Evolutionary conservation across 768 basidiomycete species (phyloP).

Genomic region (Termitomyces sp.): DNA sequence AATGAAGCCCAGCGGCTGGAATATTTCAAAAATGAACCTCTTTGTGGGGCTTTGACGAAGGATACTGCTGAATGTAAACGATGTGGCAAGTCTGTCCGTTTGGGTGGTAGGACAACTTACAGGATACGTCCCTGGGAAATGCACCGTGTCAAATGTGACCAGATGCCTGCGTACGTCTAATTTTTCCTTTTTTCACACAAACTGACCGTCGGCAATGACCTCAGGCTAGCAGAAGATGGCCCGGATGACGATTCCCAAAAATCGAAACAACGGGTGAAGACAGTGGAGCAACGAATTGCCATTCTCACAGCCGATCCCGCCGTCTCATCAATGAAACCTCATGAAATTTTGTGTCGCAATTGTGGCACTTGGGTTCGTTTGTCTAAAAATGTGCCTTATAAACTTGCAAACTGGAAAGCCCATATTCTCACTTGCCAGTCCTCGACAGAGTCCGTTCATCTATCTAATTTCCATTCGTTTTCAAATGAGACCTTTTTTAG

Average conservation of each 20-base stretch:
- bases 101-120: conserved; percentile 52
- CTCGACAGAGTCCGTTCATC: conserved; percentile 26
- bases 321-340: conserved; percentile 41
- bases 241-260: conserved; percentile 12
- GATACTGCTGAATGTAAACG: conserved; percentile 53
- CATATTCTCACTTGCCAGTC: conserved; percentile 46
- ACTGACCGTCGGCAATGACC: background rate
- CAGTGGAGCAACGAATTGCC: conserved; percentile 42
- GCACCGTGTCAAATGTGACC: conserved; percentile 52
- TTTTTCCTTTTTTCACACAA: too few relatives aligned
- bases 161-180: conserved; percentile 24
- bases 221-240: conserved; percentile 13
- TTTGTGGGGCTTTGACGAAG: conserved; percentile 50
- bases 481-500: background rate
- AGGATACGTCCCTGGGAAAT: conserved; percentile 56
- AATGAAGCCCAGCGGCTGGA: conserved; percentile 57
- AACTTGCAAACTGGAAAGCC: conserved; percentile 43
- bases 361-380: conserved; percentile 64
- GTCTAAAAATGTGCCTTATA: conserved; percentile 34
- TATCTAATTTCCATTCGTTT: conserved; percentile 1
- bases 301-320: conserved; percentile 49
- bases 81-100: conserved; percentile 50
- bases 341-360: conserved; percentile 49
- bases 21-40: conserved; percentile 57
- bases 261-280: conserved; percentile 17